Percentiles rank a stretch among this genome's conserved stretches.
Conservation (phyloP, 176 grass and related monocot genomes). For the Oropetium thomaeum region DNA sequence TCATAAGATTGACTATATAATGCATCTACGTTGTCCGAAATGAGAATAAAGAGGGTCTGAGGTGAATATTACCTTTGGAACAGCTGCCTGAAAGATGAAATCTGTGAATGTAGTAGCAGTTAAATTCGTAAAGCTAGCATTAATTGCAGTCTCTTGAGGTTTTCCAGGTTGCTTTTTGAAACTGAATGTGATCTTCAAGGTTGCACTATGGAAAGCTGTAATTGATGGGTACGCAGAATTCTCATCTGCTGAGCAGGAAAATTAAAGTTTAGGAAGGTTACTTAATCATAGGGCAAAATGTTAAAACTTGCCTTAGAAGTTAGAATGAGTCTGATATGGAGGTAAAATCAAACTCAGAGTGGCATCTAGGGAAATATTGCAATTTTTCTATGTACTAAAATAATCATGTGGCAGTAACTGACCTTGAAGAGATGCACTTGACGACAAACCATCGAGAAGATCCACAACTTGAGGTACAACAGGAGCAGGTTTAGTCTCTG, state of each 20-base stretch:
- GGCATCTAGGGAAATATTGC: background rate
- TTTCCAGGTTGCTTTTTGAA: conserved; percentile 81
- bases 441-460: conserved; percentile 85
- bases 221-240: conserved; percentile 52
- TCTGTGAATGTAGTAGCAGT: conserved; percentile 65
- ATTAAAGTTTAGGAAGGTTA: conserved; percentile 3
- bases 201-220: conserved; percentile 86
- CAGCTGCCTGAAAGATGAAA: conserved; percentile 97
- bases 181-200: conserved; percentile 73
- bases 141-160: conserved; percentile 70
- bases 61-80: conserved; percentile 72
- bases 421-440: conserved; percentile 59
- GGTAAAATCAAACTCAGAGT: background rate
- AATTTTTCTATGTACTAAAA: background rate
- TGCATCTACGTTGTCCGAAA: background rate
- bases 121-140: conserved; percentile 82
- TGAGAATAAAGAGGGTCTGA: background rate
- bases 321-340: background rate
- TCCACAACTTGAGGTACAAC: conserved; percentile 57
- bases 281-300: background rate
- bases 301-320: background rate
- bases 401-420: conserved; percentile 30
- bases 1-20: background rate
- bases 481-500: conserved; percentile 51
- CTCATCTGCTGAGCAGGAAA: conserved; percentile 47